Conservation (phyloP, 2,329 filamentous ascomycete species). For the Juglanconis oblonga region DNA sequence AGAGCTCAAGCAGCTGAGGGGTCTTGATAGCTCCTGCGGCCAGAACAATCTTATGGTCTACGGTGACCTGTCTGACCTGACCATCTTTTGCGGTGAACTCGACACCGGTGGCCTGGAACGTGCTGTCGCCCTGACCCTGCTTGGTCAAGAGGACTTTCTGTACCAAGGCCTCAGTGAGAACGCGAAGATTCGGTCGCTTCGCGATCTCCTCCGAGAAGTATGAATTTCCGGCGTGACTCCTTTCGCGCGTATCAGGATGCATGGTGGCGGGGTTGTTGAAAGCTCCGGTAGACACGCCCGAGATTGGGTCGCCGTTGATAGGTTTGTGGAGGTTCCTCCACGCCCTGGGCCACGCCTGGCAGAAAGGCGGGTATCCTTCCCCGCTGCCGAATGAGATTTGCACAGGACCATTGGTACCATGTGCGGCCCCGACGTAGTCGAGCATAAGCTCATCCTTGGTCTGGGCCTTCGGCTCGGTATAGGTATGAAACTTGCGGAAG, state of each 20-base stretch:
- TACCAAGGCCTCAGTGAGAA: slow-evolving; percentile 24
- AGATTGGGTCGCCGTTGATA: slow-evolving; percentile 11
- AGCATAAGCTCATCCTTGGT: slow-evolving; percentile 27
- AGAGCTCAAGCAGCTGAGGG: slow-evolving; percentile 20
- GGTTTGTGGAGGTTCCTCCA: slow-evolving; percentile 26
- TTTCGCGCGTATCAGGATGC: slow-evolving; percentile 14
- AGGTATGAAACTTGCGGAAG: slow-evolving; percentile 32
- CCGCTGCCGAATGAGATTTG: slow-evolving; percentile 31
- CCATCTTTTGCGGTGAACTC: slow-evolving; percentile 22
- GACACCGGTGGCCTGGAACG: slow-evolving; percentile 23
- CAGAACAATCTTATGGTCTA: slow-evolving; percentile 27
- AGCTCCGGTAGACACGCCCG: slow-evolving; percentile 2
- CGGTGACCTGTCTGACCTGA: slow-evolving; percentile 13
- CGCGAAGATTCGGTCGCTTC: slow-evolving; percentile 14
- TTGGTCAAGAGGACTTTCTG: slow-evolving; percentile 21
- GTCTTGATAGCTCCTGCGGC: slow-evolving; percentile 30
- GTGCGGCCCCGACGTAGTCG: slow-evolving; percentile 28
- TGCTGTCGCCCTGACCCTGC: background rate
- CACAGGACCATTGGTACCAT: slow-evolving; percentile 32
- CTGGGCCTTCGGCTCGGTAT: slow-evolving; percentile 25
- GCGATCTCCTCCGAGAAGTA: slow-evolving; percentile 15
- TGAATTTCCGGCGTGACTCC: slow-evolving; percentile 16
- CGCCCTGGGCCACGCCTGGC: slow-evolving; percentile 35
- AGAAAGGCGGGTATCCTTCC: slow-evolving; percentile 29
- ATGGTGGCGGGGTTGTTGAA: slow-evolving; percentile 18